Evolutionary conservation across 1,139 yeast genomes (phyloP), one percentile per base, ranked within the genome.

Genomic region (Dujonia santamariae): DNA sequence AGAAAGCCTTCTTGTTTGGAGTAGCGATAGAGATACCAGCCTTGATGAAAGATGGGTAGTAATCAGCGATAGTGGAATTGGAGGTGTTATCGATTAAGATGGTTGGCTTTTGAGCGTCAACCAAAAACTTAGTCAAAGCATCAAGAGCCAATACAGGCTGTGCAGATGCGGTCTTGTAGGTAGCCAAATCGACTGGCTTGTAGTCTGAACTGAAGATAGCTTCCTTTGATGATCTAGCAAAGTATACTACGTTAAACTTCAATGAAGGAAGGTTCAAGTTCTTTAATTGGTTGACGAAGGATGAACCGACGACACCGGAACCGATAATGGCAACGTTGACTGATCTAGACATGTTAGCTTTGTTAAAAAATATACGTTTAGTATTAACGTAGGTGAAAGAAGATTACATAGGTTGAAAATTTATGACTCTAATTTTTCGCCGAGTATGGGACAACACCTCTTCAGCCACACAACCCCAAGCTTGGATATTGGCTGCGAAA

Each of bases 1-100:
- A 88, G 52, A 92, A 92, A 0, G 95, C 98, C 71, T 92, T 94
- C 63, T 92, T 92, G 73, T 94, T 92, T 47, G 99, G 98, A 28
- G 98, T 92, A 20, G 97, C 98, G 51, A 92, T 78, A 30, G 97
- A 87, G 46, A 94, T 81, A 27, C 96, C 96, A 42, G 72, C 76
- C 46, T 73, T 63, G 42, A 90, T 67, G 51, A 92, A 81, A 23
- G 67, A 59, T 30, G 96, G 86, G 57, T 94, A 94, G 36, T 75
- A 72, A 30, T 75, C 71, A 27, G 97, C 96, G 48, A 90, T 67
- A 4, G 73, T 56, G 46, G 76, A 84, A 59, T 81, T 85, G 22
- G 97, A 87, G 31, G 99, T 92, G 72, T 92, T 92, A 63, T 92
- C 99, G 30, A 94, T 84, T 42, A 92, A 67, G 45, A 92, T 83